These are phyloP conservation scores for Ceratocystis alfenasii DNA, from an alignment of 2,329 filamentous ascomycete genomes.

Conservation along the genomic window DNA sequence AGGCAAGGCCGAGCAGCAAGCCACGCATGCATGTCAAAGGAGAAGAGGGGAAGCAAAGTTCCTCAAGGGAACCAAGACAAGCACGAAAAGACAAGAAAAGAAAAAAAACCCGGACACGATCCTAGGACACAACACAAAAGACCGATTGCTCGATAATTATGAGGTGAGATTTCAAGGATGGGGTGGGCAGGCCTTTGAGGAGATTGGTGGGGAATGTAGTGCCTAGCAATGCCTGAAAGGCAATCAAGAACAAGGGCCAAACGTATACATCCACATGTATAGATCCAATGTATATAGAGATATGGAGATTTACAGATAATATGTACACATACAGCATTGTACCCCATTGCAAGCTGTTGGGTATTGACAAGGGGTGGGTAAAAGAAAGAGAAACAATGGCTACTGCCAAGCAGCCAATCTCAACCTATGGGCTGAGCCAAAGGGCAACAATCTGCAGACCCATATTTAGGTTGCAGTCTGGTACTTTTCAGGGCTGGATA, in stretches of 20 bases:
- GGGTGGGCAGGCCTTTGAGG: no score
- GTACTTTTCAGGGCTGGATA: neutral
- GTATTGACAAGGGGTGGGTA: no score
- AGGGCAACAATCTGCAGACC: neutral
- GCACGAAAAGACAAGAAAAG: neutral
- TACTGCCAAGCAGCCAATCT: neutral
- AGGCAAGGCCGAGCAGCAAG: neutral
- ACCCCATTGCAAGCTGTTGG: no score
- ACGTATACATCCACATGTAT: neutral
- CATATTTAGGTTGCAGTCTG: neutral
- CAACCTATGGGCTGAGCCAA: neutral
- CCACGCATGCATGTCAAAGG: slow-evolving; percentile 10
- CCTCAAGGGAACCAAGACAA: neutral
- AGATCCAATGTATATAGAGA: no score
- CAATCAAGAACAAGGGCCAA: neutral
- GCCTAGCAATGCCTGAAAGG: neutral
- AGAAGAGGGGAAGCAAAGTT: neutral
- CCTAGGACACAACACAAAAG: neutral
- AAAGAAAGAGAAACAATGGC: no score
- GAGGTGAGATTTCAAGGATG: neutral
- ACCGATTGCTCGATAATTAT: neutral
- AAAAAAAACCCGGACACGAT: neutral
- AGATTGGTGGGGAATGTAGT: neutral
- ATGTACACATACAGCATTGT: no score
- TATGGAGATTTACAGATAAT: no score